A percentile compares a stretch with the other conserved stretches of the same genome.
phyloP scores from a whole-genome alignment of 2,329 filamentous ascomycete genomes.

The Aspergillus fijiensis region DNA sequence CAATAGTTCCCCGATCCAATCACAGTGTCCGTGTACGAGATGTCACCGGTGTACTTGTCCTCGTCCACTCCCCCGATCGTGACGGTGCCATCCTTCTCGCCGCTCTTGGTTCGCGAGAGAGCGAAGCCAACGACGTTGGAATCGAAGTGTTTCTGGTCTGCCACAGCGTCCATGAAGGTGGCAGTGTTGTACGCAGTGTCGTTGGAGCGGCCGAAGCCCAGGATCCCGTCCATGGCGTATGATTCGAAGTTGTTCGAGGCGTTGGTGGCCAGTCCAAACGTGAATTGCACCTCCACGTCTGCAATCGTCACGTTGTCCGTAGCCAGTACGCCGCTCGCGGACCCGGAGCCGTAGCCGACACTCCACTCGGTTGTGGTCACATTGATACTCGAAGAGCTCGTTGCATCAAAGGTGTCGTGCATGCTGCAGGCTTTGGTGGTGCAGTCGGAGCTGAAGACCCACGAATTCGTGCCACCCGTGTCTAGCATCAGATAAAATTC shows the following conservation, averaged over 20 bases:
- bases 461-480: slow-evolving; percentile 65
- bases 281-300: slow-evolving; percentile 61
- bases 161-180: slow-evolving; percentile 66
- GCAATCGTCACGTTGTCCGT: slow-evolving; percentile 68
- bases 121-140: slow-evolving; percentile 70
- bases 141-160: slow-evolving; percentile 56
- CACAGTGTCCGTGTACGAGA: slow-evolving; percentile 63
- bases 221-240: slow-evolving; percentile 85
- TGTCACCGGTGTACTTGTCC: slow-evolving; percentile 64
- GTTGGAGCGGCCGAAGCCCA: slow-evolving; percentile 69
- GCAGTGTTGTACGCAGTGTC: slow-evolving; percentile 53
- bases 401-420: slow-evolving; percentile 68
- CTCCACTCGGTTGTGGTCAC: slow-evolving; percentile 56
- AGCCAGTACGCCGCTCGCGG: slow-evolving; percentile 65
- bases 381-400: slow-evolving; percentile 65
- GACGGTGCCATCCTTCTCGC: slow-evolving; percentile 73
- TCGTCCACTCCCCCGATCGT: slow-evolving; percentile 71
- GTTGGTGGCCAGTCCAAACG: slow-evolving; percentile 70
- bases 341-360: slow-evolving; percentile 75
- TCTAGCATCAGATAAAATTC: slow-evolving; percentile 56
- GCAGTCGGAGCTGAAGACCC: slow-evolving; percentile 77
- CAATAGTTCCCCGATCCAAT: slow-evolving; percentile 58
- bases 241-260: slow-evolving; percentile 72
- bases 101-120: slow-evolving; percentile 58
- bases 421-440: slow-evolving; percentile 62